phyloP scores from a whole-genome alignment of 345 rosid species.

The Eucalyptus sideroxylon region DNA sequence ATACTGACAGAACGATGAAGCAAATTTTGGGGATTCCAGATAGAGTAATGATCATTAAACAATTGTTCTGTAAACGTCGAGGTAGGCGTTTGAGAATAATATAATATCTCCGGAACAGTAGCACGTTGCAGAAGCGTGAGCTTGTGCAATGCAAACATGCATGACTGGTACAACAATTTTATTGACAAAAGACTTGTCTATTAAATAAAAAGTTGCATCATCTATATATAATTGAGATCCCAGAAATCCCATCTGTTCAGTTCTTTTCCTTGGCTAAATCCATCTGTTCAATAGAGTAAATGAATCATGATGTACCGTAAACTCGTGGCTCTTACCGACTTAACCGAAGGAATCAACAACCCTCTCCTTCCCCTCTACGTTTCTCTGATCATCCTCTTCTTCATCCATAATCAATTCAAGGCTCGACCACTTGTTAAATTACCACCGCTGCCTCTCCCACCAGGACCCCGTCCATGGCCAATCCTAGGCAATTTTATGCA shows the following conservation, averaged over 20 bases:
- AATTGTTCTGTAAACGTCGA: background rate
- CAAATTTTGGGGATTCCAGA: background rate
- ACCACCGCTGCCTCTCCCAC: slow-evolving; percentile 3
- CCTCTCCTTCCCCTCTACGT: background rate
- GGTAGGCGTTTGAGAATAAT: background rate
- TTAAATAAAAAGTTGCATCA: background rate
- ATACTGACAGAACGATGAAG: background rate
- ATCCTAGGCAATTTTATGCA: slow-evolving; percentile 20
- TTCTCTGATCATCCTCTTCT: background rate
- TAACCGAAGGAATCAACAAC: background rate
- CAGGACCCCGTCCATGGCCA: slow-evolving; percentile 22
- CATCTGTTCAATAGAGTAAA: background rate
- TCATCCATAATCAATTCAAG: slow-evolving; percentile 1
- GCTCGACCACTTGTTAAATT: background rate
- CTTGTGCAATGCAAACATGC: background rate
- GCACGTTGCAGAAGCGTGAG: background rate
- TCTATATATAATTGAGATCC: background rate
- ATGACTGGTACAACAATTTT: background rate
- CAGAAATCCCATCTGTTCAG: background rate
- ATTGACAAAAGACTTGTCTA: background rate
- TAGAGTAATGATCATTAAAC: background rate
- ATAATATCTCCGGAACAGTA: background rate
- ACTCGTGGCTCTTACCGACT: background rate
- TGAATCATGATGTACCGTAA: background rate
- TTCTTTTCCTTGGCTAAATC: background rate